These are phyloP conservation scores for Trichoderma aggressivum DNA, from an alignment of 2,329 filamentous ascomycete genomes.

Conservation along the genomic window DNA sequence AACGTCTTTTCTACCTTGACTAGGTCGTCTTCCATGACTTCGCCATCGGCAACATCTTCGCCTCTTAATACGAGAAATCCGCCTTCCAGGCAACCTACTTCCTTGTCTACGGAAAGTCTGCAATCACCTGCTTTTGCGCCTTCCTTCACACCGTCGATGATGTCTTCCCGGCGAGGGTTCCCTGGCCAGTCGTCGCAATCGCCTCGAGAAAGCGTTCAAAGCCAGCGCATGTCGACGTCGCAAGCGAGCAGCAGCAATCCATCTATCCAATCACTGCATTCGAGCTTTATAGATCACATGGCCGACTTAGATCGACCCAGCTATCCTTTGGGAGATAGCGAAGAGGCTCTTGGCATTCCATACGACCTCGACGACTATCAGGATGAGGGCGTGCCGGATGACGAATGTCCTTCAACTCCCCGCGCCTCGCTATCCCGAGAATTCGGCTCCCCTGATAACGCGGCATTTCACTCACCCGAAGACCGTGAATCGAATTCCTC, in stretches of 20 bases:
- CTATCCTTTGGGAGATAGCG: constrained; percentile 45
- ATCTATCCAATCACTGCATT: constrained; percentile 26
- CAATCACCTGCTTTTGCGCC: constrained; percentile 18
- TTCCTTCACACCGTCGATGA: constrained; percentile 17
- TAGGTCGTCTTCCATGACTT: constrained; percentile 51
- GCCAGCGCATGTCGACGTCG: constrained; percentile 24
- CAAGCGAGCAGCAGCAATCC: constrained; percentile 29
- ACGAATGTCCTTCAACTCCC: constrained; percentile 47
- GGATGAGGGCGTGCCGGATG: constrained; percentile 32
- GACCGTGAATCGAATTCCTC: constrained; percentile 20
- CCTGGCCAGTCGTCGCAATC: constrained; percentile 17
- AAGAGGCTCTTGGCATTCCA: constrained; percentile 55
- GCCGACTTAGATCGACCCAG: constrained; percentile 24
- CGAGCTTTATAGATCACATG: constrained; percentile 27
- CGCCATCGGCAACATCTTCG: constrained; percentile 46
- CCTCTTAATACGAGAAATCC: constrained; percentile 45
- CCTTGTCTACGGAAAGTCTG: constrained; percentile 29
- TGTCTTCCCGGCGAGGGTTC: neutral
- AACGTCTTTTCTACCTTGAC: constrained; percentile 61
- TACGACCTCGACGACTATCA: constrained; percentile 46
- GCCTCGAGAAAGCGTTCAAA: constrained; percentile 20
- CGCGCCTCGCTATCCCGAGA: constrained; percentile 49
- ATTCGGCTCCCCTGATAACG: constrained; percentile 29
- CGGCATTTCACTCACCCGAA: constrained; percentile 30
- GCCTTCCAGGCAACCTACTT: constrained; percentile 32